These are phyloP conservation scores for Fonsecaea monophora DNA, from an alignment of 2,329 filamentous ascomycete genomes.

Conservation along the genomic window DNA sequence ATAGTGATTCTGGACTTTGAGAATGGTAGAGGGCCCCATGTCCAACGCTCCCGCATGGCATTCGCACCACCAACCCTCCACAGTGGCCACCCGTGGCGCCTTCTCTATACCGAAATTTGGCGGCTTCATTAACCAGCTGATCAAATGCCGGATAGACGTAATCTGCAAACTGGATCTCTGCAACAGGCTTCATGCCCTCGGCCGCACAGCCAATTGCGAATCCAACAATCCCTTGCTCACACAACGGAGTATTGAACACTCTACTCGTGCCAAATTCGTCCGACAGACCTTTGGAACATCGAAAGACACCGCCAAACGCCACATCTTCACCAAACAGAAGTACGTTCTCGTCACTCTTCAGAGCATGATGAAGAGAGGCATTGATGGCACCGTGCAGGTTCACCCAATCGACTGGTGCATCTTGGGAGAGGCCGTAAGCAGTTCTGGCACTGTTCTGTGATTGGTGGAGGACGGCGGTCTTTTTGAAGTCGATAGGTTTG, in stretches of 20 bases:
- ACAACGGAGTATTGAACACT: conserved; percentile 95
- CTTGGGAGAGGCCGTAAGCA: conserved; percentile 75
- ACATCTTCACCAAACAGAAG: conserved; percentile 96
- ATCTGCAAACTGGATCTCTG: conserved; percentile 95
- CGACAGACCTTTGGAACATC: conserved; percentile 88
- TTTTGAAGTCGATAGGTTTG: conserved; percentile 83
- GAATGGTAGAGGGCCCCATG: conserved; percentile 89
- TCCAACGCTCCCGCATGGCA: conserved; percentile 89
- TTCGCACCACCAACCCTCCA: conserved; percentile 83
- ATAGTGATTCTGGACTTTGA: conserved; percentile 86
- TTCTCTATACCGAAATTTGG: conserved; percentile 82
- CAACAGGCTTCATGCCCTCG: conserved; percentile 89
- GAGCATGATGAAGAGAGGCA: conserved; percentile 80
- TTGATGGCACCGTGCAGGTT: conserved; percentile 96
- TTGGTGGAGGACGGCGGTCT: conserved; percentile 81
- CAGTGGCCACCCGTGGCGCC: conserved; percentile 69
- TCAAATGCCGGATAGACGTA: conserved; percentile 94
- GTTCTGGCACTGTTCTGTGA: conserved; percentile 73
- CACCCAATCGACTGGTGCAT: conserved; percentile 78
- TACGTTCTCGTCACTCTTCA: conserved; percentile 83
- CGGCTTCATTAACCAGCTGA: conserved; percentile 91
- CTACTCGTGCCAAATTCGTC: conserved; percentile 85
- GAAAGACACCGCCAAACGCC: conserved; percentile 94
- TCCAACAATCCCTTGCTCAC: conserved; percentile 91
- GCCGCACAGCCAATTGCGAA: conserved; percentile 90